Evolutionary conservation across 2,329 filamentous ascomycete species (phyloP), one percentile per base, ranked within the genome.

Genomic region (Arthrobotrys iridis): DNA sequence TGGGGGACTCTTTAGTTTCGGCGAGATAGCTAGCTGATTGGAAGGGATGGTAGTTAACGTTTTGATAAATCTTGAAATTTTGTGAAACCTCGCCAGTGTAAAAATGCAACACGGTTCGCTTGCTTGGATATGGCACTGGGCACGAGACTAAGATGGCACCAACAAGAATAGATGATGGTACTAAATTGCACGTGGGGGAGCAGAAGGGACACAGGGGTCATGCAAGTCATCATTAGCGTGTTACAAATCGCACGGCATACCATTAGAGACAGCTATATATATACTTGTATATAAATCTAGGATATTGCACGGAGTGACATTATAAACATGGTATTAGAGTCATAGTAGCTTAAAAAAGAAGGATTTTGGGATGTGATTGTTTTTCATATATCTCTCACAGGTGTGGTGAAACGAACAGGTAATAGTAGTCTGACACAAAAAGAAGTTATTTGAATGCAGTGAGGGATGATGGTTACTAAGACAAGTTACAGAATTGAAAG

Each of bases 401-500:
- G 58, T 52, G 28, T 40, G 18, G 41, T 50, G 52, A 46, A 50
- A 50, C 15, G 52, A 52, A 59, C 15, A 33, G 30, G 8, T 13
- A 55, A 55, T 18, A 48, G 28, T 40, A n/a, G n/a, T 43, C 8
- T 55, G 37, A 64, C 28, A 55, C 30, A 43, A 18, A 43, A 48
- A 22, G 28, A 50, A 40, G 28, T 48, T 35, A 37, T 33, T 63
- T 62, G 64, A 73, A 65, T 52, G 52, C 62, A 78, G 48, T 26
- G 67, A 62, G 18, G 18, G 48, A 60, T 63, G 24, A 28, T 45
- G 10, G 59, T 68, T 74, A 77, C 63, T 66, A 77, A 77, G 74
- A 78, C 76, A 75, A 45, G 48, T 28, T 50, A 65, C 64, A 59
- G 66, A 77, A 77, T 63, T 57, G 68, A 67, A 75, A 8, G 18